Evolutionary conservation across 2,329 filamentous ascomycete genomes (phyloP), one percentile per base, ranked within the genome.

Genomic region (Penicillium vulpinum): DNA sequence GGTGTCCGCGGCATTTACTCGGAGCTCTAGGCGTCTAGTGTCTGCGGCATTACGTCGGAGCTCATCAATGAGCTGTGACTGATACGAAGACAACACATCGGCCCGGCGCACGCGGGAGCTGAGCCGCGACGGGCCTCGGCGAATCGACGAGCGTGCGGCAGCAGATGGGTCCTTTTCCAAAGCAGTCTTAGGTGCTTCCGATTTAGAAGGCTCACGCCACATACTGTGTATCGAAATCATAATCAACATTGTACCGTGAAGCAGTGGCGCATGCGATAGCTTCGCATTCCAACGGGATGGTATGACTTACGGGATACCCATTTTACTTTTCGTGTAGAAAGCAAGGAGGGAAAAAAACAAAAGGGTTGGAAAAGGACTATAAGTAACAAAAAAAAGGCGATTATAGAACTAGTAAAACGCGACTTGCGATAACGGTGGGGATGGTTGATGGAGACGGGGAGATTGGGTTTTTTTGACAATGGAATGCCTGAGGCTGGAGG

Each of bases 111-210:
- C 59, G 35, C 67, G 64, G 35, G 68, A 67, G 40, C 62, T 56
- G 52, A 67, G 63, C 54, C 67, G 70, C 45, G 67, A 66, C 21
- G 65, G 61, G 39, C 70, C 70, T 60, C 80, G 78, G 57, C 85
- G 81, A 58, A 87, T 87, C 40, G 82, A 73, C 38, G 83, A 86
- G 67, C 84, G 82, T 54, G 79, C 74, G 54, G 77, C 69, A 45
- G 82, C 82, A 56, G 80, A 79, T 36, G 78, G 71, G 66, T 86
- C 84, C 69, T 84, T 85, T 60, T 76, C 68, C 51, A 76, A 70
- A 56, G 76, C 73, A 52, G 76, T 78, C 48, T 68, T 73, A 31
- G 62, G 22, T 24, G 72, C 70, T 54, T 77, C 75, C 57, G 78
- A 73, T 46, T 78, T 76, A 39, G 78, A 76, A 50, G 82, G 81